Evolutionary conservation across 306 rosid species (phyloP).

Genomic region (Ziziphus jujuba): DNA sequence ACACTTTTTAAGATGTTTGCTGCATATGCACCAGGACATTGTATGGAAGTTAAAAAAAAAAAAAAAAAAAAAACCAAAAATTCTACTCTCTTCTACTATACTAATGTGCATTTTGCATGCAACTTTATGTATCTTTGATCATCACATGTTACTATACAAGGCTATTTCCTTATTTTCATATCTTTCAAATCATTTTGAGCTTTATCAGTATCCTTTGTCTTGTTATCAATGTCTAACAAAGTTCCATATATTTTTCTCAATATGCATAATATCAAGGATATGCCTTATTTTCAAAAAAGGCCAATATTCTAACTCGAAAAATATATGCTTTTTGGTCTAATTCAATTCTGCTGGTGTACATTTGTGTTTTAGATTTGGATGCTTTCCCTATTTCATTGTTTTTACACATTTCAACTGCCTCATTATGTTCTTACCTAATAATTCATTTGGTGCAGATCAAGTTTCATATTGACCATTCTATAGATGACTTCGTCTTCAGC

Average conservation of each 20-base stretch:
- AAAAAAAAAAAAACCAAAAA: too few species aligned
- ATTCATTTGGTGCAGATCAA: neutral
- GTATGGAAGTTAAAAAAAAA: neutral
- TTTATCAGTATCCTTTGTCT: neutral
- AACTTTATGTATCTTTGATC: neutral
- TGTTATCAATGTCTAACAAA: neutral
- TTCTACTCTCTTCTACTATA: neutral
- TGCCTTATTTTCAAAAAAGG: neutral
- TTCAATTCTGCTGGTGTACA: neutral
- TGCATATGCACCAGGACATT: neutral
- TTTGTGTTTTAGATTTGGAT: neutral
- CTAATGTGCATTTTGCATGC: neutral
- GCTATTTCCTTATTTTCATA: neutral
- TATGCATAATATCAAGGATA: neutral
- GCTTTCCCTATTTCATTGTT: neutral
- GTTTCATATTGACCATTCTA: neutral
- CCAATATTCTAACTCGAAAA: neutral
- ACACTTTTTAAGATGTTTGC: neutral
- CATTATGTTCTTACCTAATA: neutral
- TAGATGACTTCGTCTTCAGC: neutral
- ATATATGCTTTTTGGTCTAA: neutral
- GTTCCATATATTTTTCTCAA: neutral
- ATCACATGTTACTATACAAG: neutral
- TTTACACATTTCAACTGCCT: neutral
- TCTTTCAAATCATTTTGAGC: neutral